Conservation (phyloP, 768 basidiomycete genomes). For the Cubamyces lactineus region DNA sequence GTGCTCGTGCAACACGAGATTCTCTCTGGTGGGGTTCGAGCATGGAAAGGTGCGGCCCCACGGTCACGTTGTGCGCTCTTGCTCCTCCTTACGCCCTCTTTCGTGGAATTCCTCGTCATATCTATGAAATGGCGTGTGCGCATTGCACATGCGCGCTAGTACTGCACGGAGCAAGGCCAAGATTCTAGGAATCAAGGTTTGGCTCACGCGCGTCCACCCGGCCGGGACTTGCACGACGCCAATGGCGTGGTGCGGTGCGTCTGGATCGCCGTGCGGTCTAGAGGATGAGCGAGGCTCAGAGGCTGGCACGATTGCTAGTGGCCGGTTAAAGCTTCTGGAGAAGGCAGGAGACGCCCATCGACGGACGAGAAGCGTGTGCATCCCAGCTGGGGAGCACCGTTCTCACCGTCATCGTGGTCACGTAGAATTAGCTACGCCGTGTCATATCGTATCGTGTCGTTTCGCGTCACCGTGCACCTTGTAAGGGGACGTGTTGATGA, state of each 20-base stretch:
- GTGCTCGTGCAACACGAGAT: not conserved
- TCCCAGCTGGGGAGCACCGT: not conserved
- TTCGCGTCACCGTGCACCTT: too few relatives aligned
- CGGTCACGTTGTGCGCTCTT: constrained; percentile 7
- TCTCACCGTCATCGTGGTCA: constrained; percentile 12
- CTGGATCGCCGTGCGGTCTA: not conserved
- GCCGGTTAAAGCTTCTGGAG: not conserved
- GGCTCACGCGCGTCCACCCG: constrained; percentile 1
- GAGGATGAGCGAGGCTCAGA: not conserved
- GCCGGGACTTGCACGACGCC: constrained; percentile 10
- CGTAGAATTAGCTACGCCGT: not conserved
- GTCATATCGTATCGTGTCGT: too few relatives aligned
- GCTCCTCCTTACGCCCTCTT: too few relatives aligned
- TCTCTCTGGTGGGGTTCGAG: too few relatives aligned
- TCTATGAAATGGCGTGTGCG: too few relatives aligned
- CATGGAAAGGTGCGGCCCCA: constrained; percentile 5
- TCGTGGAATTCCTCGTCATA: too few relatives aligned
- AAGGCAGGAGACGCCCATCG: not conserved
- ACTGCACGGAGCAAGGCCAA: too few relatives aligned
- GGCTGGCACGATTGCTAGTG: not conserved
- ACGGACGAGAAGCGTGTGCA: not conserved
- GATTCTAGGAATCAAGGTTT: not conserved
- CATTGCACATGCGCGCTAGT: too few relatives aligned
- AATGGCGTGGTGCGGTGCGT: not conserved
- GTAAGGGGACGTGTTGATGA: too few relatives aligned